phyloP scores from a whole-genome alignment of 164 flowering plant genomes.

The Amborella trichopoda region DNA sequence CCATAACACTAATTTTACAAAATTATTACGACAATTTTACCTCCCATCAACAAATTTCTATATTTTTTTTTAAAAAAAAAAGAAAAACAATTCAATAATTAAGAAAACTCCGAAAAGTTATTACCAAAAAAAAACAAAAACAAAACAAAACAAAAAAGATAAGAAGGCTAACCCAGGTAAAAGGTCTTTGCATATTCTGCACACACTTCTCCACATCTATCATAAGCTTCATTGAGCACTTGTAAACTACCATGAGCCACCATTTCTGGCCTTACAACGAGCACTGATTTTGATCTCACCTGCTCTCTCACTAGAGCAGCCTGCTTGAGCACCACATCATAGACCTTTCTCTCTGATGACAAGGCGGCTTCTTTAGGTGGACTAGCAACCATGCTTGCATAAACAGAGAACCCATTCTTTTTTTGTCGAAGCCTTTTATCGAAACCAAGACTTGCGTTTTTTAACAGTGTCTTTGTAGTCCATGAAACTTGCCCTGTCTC shows the following conservation, averaged over 20 bases:
- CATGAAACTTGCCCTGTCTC: too few relatives aligned
- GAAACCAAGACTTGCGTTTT: constrained; percentile 6
- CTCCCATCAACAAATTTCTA: too few relatives aligned
- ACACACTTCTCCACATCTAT: constrained; percentile 82
- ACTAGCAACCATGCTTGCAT: constrained; percentile 38
- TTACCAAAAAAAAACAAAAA: not conserved
- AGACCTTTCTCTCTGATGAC: constrained; percentile 60
- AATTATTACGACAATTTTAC: too few relatives aligned
- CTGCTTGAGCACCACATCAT: constrained; percentile 77
- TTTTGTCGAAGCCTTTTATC: not conserved
- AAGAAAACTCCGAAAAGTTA: not conserved
- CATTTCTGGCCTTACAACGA: constrained; percentile 44
- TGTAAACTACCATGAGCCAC: constrained; percentile 34
- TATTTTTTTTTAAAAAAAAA: not conserved
- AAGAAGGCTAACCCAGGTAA: constrained; percentile 55
- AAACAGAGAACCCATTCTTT: constrained; percentile 9
- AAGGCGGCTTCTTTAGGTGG: constrained; percentile 41
- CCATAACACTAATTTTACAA: too few relatives aligned
- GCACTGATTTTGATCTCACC: constrained; percentile 15
- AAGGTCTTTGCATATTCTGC: constrained; percentile 95
- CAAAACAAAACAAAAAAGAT: not conserved
- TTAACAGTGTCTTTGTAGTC: too few relatives aligned
- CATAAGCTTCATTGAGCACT: constrained; percentile 71
- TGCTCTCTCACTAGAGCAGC: constrained; percentile 64
- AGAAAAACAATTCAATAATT: not conserved